Percentiles rank a stretch among this genome's conserved stretches.
These are phyloP conservation scores for Zygosaccharomyces sapae DNA, from an alignment of 1,139 yeast species.

Conservation along the genomic window DNA sequence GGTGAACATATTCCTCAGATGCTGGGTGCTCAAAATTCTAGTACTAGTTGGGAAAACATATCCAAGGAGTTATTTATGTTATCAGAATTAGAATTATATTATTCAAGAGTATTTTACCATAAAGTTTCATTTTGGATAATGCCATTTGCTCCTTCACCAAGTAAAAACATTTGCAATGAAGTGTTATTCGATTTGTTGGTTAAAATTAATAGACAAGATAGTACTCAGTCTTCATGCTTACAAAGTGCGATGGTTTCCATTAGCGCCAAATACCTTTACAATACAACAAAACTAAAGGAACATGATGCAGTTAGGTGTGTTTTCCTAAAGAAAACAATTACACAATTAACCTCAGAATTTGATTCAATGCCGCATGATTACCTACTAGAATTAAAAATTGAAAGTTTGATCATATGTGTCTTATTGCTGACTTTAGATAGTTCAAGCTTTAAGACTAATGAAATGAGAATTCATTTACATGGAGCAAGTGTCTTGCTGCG, in stretches of 20 bases:
- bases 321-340: conserved; percentile 51
- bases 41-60: conserved; percentile 19
- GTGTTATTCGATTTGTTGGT: conserved; percentile 43
- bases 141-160: conserved; percentile 38
- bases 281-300: conserved; percentile 18
- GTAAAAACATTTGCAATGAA: conserved; percentile 42
- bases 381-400: conserved; percentile 48
- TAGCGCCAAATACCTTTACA: conserved; percentile 49
- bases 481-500: conserved; percentile 61
- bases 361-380: conserved; percentile 35
- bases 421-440: conserved; percentile 57
- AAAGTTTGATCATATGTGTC: conserved; percentile 57
- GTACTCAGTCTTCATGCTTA: conserved; percentile 38
- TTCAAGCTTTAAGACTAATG: conserved; percentile 47
- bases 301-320: conserved; percentile 49
- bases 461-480: conserved; percentile 61
- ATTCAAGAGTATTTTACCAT: conserved; percentile 39
- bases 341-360: conserved; percentile 43
- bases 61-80: conserved; percentile 27
- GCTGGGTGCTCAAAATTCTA: neutral
- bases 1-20: neutral
- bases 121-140: conserved; percentile 39
- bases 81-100: conserved; percentile 34
- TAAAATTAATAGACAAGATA: conserved; percentile 1
- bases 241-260: conserved; percentile 58